phyloP scores from a whole-genome alignment of 805 yeast genomes.

The Lipomyces mesembrius region DNA sequence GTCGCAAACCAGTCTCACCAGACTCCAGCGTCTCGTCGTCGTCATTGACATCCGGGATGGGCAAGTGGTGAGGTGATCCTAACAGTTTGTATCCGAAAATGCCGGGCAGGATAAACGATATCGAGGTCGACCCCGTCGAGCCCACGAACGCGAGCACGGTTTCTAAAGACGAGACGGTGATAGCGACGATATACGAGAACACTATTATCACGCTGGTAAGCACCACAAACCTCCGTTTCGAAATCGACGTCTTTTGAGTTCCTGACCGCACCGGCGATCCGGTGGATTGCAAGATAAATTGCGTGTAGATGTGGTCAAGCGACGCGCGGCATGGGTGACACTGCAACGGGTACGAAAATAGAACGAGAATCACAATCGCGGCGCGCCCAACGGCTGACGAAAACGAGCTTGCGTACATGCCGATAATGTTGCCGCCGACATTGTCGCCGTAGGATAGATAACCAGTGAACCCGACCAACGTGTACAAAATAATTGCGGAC shows the following conservation, averaged over 20 bases:
- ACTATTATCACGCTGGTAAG: slow-evolving; percentile 54
- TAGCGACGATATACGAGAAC: slow-evolving; percentile 65
- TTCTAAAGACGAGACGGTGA: slow-evolving; percentile 72
- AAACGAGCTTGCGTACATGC: slow-evolving; percentile 67
- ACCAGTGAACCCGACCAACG: slow-evolving; percentile 78
- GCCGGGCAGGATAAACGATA: slow-evolving; percentile 89
- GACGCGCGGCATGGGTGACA: slow-evolving; percentile 90
- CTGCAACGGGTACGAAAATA: slow-evolving; percentile 86
- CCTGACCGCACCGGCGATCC: slow-evolving; percentile 45
- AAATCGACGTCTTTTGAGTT: slow-evolving; percentile 13
- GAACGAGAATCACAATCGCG: slow-evolving; percentile 78
- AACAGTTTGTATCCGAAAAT: slow-evolving; percentile 77
- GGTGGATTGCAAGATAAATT: slow-evolving; percentile 12
- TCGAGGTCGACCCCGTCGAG: slow-evolving; percentile 90
- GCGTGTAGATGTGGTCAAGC: slow-evolving; percentile 62
- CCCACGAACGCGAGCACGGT: slow-evolving; percentile 86
- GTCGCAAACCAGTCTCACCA: slow-evolving; percentile 9
- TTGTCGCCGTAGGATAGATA: slow-evolving; percentile 84
- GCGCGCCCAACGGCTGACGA: slow-evolving; percentile 79
- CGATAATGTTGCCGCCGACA: slow-evolving; percentile 78
- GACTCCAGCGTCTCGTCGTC: slow-evolving; percentile 26
- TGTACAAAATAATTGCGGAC: slow-evolving; percentile 64
- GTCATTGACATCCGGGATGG: slow-evolving; percentile 20
- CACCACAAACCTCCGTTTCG: slow-evolving; percentile 44
- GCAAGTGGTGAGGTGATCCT: slow-evolving; percentile 45